Conservation (phyloP, 768 basidiomycete species). For the Mycena albidolilacea region DNA sequence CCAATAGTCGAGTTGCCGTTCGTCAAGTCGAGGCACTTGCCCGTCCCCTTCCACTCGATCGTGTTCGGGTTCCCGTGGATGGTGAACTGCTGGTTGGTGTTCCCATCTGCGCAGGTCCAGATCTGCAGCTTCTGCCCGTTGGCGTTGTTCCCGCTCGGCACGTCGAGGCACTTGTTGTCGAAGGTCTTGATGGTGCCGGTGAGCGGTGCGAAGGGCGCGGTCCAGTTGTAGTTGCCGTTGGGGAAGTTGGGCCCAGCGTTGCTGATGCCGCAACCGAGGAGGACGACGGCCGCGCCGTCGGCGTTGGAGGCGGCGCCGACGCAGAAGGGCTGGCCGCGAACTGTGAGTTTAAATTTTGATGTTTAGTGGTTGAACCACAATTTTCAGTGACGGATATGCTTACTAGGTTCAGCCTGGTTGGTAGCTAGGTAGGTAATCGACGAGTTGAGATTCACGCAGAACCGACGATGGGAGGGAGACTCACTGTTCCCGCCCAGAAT, state of each 20-base stretch:
- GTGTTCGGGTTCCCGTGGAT: conserved; percentile 19
- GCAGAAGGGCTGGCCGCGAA: conserved; percentile 25
- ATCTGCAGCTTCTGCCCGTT: conserved; percentile 43
- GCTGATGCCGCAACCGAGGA: conserved; percentile 13
- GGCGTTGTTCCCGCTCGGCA: conserved; percentile 35
- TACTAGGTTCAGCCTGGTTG: conserved; percentile 1
- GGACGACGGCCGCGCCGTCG: conserved; percentile 21
- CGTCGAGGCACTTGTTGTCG: conserved; percentile 44
- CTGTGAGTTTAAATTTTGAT: neutral
- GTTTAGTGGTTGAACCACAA: no score
- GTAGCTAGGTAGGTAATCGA: neutral
- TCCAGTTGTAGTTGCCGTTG: conserved; percentile 24
- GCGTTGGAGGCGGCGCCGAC: conserved; percentile 16
- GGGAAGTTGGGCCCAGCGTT: conserved; percentile 11
- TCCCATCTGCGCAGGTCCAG: conserved; percentile 42
- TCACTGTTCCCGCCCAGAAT: conserved; percentile 24
- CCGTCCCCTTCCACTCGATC: conserved; percentile 35
- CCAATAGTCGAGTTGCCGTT: conserved; percentile 32
- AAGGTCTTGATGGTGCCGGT: conserved; percentile 35
- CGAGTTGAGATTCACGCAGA: neutral
- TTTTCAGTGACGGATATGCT: neutral
- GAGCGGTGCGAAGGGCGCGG: conserved; percentile 21
- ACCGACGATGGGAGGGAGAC: neutral
- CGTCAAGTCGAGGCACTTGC: conserved; percentile 39
- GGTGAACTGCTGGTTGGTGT: conserved; percentile 42